Evolutionary conservation across 148 eudicot genomes (phyloP), one percentile per base, ranked within the genome.

Genomic region (Agrostemma githago): DNA sequence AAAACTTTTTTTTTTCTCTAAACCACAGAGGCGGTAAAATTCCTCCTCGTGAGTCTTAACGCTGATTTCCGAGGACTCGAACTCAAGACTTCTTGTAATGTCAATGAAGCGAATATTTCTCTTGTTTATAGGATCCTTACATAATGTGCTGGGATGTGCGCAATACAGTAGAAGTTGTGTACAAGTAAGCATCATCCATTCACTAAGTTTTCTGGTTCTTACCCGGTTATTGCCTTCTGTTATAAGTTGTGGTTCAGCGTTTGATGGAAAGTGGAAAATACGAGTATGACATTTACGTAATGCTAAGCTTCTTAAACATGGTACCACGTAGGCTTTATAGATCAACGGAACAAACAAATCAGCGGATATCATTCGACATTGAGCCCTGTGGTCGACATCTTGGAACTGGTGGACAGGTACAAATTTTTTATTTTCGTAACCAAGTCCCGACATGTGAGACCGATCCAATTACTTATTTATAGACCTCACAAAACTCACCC

Each of bases 131-230:
- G 99, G 99, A 96, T 76, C 99, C 99, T 21, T 90, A 92, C 74
- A 89, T 96, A 66, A 84, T 96, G 72, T 96, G 99, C 94, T 96
- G 99, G 99, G 99, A 96, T 81, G 77, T 92, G 66, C 96, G 99
- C 70, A 96, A 96, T 79, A 85, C 96, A n/a, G 91, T 87, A 74
- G 96, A 92, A 53, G 85, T 86, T 70, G 92, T 96, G 74, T 92
- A 89, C 89, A 96, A 96, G 99, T 96, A 88, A 76, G 97, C 77
- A 34, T 26, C 34, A 72, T 43, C n/a, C 41, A 46, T 57, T 39
- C 66, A 8, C 72, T 14, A 53, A 51, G 0, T 57, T 53, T 68
- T 68, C 59, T 68, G 57, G 58, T 42, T 20, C 5, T 42, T 70
- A 53, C 12, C 72, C 2, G 43, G 44, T 67, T 67, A 7, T 19